A percentile compares a stretch with the other conserved stretches of the same genome.
Evolutionary conservation across 176 grass and related monocot species (phyloP).

Genomic region (Rhipidocladum racemiflorum): DNA sequence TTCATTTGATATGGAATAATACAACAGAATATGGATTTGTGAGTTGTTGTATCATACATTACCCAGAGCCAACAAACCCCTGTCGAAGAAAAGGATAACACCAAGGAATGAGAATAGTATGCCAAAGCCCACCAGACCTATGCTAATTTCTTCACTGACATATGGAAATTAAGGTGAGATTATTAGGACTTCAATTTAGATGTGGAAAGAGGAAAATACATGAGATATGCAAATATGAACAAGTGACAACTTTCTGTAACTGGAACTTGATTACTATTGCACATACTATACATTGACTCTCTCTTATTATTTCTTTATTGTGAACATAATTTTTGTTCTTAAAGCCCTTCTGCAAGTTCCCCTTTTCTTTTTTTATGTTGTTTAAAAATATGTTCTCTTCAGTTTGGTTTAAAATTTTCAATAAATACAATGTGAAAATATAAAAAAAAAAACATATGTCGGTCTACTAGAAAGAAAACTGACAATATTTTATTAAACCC

Average conservation of each 20-base stretch:
- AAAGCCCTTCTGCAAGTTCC: neutral
- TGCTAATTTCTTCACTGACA: constrained; percentile 73
- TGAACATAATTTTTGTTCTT: neutral
- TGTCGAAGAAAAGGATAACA: constrained; percentile 88
- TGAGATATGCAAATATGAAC: neutral
- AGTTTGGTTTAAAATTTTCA: neutral
- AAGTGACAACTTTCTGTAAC: constrained; percentile 17
- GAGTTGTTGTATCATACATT: constrained; percentile 70
- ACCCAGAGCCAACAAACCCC: constrained; percentile 96
- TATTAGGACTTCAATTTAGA: constrained; percentile 1
- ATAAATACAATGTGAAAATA: constrained; percentile 11
- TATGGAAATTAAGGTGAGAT: neutral
- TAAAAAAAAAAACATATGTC: neutral
- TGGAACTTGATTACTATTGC: constrained; percentile 19
- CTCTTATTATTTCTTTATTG: neutral
- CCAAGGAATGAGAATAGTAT: constrained; percentile 90
- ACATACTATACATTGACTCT: neutral
- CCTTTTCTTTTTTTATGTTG: neutral
- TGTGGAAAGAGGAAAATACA: neutral
- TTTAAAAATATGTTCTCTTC: constrained; percentile 2
- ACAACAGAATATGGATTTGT: constrained; percentile 26
- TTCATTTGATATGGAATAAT: constrained; percentile 12
- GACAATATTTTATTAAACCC: neutral
- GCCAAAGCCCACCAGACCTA: constrained; percentile 87
- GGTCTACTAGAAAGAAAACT: neutral